phyloP scores from a whole-genome alignment of 306 rosid genomes.

The Dryas drummondii region DNA sequence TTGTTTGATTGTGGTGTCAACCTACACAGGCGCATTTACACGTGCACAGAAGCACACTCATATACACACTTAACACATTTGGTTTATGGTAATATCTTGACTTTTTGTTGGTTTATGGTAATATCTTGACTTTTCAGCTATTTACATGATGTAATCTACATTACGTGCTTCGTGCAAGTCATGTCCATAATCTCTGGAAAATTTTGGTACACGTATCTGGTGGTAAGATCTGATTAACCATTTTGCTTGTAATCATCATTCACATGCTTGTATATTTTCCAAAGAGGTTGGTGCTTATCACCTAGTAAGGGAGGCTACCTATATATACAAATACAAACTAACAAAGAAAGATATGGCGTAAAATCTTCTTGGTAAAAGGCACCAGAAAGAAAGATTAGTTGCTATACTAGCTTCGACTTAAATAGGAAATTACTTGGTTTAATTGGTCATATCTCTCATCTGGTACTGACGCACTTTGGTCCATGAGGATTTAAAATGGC shows the following conservation, averaged over 20 bases:
- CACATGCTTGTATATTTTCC: constrained; percentile 1
- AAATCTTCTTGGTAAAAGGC: constrained; percentile 5
- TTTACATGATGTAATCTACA: constrained; percentile 85
- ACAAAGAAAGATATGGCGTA: no score
- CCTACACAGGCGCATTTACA: neutral
- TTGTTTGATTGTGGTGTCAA: neutral
- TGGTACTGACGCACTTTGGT: neutral
- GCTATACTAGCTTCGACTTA: neutral
- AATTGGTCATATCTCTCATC: neutral
- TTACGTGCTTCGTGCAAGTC: constrained; percentile 92
- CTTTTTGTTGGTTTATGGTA: constrained; percentile 6
- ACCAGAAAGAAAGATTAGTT: neutral
- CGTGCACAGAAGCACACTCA: neutral
- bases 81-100: constrained; percentile 7
- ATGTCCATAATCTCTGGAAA: constrained; percentile 87
- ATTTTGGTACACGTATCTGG: constrained; percentile 81
- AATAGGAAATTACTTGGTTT: neutral
- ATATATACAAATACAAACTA: no score
- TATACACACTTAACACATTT: neutral
- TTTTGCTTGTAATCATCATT: constrained; percentile 17
- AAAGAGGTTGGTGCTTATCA: constrained; percentile 10
- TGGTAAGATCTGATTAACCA: constrained; percentile 51
- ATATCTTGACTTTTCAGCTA: constrained; percentile 53
- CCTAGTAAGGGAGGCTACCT: neutral
- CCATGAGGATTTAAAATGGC: neutral